phyloP scores from a whole-genome alignment of 345 rosid species.

The Noccaea caerulescens region DNA sequence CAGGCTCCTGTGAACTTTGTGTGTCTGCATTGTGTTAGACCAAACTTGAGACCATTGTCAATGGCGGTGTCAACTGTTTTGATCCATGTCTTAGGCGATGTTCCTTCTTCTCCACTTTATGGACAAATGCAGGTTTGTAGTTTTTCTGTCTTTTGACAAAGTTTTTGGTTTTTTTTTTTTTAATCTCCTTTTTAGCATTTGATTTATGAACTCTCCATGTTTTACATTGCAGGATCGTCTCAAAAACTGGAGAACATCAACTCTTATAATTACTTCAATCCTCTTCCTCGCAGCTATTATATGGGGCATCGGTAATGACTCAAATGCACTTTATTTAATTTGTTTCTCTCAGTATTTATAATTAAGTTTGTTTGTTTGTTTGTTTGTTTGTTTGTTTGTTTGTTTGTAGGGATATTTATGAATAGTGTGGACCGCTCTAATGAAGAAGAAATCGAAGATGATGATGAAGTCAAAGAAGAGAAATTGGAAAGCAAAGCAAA shows the following conservation, averaged over 20 bases:
- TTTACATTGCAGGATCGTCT: slow-evolving; percentile 59
- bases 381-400: slow-evolving; percentile 29
- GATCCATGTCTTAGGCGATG: slow-evolving; percentile 94
- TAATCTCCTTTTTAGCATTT: background rate
- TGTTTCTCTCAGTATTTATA: background rate
- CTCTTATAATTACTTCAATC: slow-evolving; percentile 75
- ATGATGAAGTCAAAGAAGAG: slow-evolving; percentile 31
- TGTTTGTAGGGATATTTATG: slow-evolving; percentile 72
- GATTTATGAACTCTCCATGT: slow-evolving; percentile 4
- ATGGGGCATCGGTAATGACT: slow-evolving; percentile 75
- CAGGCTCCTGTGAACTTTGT: slow-evolving; percentile 97
- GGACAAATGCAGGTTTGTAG: slow-evolving; percentile 79
- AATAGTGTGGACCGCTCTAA: slow-evolving; percentile 66
- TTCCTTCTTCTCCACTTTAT: slow-evolving; percentile 97
- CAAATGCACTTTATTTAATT: background rate
- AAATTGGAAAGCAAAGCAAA: slow-evolving; percentile 30
- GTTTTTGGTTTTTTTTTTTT: background rate
- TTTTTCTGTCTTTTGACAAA: background rate
- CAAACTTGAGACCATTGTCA: slow-evolving; percentile 87
- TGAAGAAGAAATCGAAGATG: slow-evolving; percentile 60
- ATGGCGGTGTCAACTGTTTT: slow-evolving; percentile 94
- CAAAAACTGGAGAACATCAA: slow-evolving; percentile 79
- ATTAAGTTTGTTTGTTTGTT: slow-evolving; percentile 8
- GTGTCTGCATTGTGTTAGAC: slow-evolving; percentile 90
- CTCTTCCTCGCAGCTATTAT: slow-evolving; percentile 76